Evolutionary conservation across 2,329 filamentous ascomycete genomes (phyloP).

Genomic region (Ascochyta rabiei): DNA sequence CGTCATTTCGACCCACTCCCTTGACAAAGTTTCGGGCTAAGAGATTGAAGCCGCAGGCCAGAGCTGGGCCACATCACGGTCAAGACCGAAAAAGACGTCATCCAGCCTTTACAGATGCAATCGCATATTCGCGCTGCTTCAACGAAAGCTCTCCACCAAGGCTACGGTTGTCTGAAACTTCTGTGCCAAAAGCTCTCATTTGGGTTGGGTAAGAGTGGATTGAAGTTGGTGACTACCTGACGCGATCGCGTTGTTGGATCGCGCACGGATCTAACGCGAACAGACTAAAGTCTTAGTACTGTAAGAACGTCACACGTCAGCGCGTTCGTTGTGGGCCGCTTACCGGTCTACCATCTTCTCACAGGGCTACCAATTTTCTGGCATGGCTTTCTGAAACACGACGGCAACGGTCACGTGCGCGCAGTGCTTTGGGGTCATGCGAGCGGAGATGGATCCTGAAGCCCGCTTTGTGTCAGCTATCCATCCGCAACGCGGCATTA

Average conservation of each 20-base stretch:
- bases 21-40: slow-evolving; percentile 11
- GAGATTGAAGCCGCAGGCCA: slow-evolving; percentile 9
- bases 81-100: slow-evolving; percentile 14
- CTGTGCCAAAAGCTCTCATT: too few species aligned
- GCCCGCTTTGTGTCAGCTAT: slow-evolving; percentile 11
- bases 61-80: slow-evolving; percentile 14
- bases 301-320: slow-evolving; percentile 29
- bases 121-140: too few species aligned
- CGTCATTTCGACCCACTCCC: slow-evolving; percentile 16
- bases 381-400: slow-evolving; percentile 15
- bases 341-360: slow-evolving; percentile 14
- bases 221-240: too few species aligned
- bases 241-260: too few species aligned
- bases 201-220: too few species aligned
- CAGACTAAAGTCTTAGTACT: too few species aligned
- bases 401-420: slow-evolving; percentile 6
- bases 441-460: slow-evolving; percentile 4
- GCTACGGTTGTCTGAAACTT: too few species aligned
- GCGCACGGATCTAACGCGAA: too few species aligned
- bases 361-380: slow-evolving; percentile 10
- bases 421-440: background rate
- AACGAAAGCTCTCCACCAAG: too few species aligned
- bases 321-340: slow-evolving; percentile 21
- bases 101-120: too few species aligned
- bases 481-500: background rate